Percentiles rank a stretch among this genome's conserved stretches.
phyloP scores from a whole-genome alignment of 2,329 filamentous ascomycete genomes.

The Cercospora citrullina region DNA sequence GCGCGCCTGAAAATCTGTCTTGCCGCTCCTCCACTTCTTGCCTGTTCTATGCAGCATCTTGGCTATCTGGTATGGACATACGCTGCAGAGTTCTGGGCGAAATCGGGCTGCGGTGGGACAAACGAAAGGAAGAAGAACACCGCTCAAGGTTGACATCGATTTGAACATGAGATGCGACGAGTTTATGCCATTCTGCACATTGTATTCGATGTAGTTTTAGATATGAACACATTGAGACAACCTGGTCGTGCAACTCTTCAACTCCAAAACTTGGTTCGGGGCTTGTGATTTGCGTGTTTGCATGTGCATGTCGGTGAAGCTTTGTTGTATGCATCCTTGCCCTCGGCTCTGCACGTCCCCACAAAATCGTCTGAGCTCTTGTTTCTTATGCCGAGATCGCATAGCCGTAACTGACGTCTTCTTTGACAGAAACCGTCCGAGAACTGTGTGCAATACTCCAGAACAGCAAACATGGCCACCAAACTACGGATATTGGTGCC shows the following conservation, averaged over 20 bases:
- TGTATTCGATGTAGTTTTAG: slow-evolving; percentile 34
- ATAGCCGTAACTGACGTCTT: slow-evolving; percentile 20
- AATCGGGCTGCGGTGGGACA: slow-evolving; percentile 17
- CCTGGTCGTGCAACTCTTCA: not conserved
- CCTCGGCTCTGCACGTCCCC: slow-evolving; percentile 15
- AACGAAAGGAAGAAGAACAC: slow-evolving; percentile 24
- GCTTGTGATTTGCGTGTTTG: not conserved
- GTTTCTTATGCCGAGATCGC: slow-evolving; percentile 16
- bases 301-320: slow-evolving; percentile 7
- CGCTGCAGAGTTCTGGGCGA: slow-evolving; percentile 19
- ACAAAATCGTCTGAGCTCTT: slow-evolving; percentile 9
- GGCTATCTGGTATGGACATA: slow-evolving; percentile 30
- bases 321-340: not conserved
- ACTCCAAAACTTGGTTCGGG: not conserved
- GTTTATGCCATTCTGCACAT: slow-evolving; percentile 27
- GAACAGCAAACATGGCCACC: slow-evolving; percentile 41
- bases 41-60: slow-evolving; percentile 22
- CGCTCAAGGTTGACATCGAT: slow-evolving; percentile 26
- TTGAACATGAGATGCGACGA: slow-evolving; percentile 21
- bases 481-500: slow-evolving; percentile 57
- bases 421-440: not conserved
- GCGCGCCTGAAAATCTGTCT: slow-evolving; percentile 13
- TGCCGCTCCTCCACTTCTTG: slow-evolving; percentile 19
- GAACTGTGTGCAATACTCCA: not conserved
- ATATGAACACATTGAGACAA: slow-evolving; percentile 20